phyloP scores from a whole-genome alignment of 257 asterid genomes.

The Solanum medicagineum region DNA sequence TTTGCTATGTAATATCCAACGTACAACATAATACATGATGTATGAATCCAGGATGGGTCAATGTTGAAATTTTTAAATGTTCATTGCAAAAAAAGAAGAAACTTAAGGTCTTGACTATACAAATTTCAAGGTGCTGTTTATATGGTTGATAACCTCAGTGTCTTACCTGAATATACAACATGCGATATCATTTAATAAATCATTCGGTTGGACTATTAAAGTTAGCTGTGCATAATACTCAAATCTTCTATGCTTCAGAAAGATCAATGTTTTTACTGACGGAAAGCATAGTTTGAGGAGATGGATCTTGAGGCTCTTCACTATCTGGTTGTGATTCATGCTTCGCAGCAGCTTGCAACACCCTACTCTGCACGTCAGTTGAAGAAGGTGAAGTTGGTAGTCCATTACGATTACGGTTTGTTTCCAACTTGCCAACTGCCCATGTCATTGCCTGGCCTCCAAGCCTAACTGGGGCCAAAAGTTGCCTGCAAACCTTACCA shows the following conservation, averaged over 20 bases:
- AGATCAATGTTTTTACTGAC: conserved; percentile 40
- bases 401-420: conserved; percentile 40
- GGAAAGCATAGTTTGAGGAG: conserved; percentile 22
- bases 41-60: background rate
- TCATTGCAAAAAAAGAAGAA: background rate
- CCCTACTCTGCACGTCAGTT: conserved; percentile 71
- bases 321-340: conserved; percentile 70
- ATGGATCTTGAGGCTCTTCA: conserved; percentile 31
- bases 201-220: background rate
- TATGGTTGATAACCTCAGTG: background rate
- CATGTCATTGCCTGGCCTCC: conserved; percentile 68
- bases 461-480: conserved; percentile 50
- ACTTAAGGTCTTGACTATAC: background rate
- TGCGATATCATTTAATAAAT: background rate
- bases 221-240: background rate
- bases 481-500: conserved; percentile 23
- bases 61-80: background rate
- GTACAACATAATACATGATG: background rate
- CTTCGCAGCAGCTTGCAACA: conserved; percentile 93
- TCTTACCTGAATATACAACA: background rate
- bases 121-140: background rate
- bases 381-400: conserved; percentile 88
- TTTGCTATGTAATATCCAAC: background rate
- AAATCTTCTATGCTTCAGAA: conserved; percentile 50
- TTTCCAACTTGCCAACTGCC: conserved; percentile 64